Evolutionary conservation across 2,329 filamentous ascomycete genomes (phyloP).

Genomic region (Aspergillus piperis): DNA sequence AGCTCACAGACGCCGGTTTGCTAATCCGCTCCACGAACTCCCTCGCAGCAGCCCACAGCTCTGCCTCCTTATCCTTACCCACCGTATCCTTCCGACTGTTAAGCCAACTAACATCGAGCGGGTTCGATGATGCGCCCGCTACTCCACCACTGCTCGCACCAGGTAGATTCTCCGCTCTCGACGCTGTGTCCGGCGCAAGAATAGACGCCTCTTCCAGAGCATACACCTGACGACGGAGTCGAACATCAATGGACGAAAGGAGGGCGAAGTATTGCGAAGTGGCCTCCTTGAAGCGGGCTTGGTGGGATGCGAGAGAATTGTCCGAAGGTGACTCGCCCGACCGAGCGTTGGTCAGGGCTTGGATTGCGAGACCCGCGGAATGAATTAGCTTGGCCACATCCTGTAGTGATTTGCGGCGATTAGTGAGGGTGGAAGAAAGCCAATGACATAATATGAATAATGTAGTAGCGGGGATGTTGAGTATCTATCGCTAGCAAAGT

Average conservation of each 20-base stretch:
- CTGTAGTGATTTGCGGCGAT: conserved; percentile 27
- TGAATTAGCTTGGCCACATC: conserved; percentile 58
- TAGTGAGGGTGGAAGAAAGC: not conserved
- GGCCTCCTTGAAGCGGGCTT: conserved; percentile 59
- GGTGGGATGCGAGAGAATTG: conserved; percentile 56
- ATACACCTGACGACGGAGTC: conserved; percentile 73
- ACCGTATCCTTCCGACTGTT: conserved; percentile 84
- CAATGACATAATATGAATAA: not conserved
- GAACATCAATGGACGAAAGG: conserved; percentile 72
- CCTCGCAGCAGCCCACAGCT: conserved; percentile 69
- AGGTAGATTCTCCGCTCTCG: conserved; percentile 34
- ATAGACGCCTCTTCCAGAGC: conserved; percentile 81
- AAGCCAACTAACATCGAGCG: conserved; percentile 81
- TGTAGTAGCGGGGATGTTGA: too few species aligned
- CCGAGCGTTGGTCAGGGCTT: conserved; percentile 60
- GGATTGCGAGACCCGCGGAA: conserved; percentile 63
- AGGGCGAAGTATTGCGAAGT: conserved; percentile 67
- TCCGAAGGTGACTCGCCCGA: conserved; percentile 33
- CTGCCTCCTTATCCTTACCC: conserved; percentile 78
- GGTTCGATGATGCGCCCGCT: conserved; percentile 51
- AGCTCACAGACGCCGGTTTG: conserved; percentile 12
- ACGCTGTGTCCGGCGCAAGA: conserved; percentile 52
- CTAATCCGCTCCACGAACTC: conserved; percentile 53
- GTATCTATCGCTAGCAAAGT: too few species aligned
- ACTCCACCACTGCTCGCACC: conserved; percentile 30